Base-by-base conservation (phyloP, 1,284 basidiomycete species). In the Bjerkandera adusta region DNA sequence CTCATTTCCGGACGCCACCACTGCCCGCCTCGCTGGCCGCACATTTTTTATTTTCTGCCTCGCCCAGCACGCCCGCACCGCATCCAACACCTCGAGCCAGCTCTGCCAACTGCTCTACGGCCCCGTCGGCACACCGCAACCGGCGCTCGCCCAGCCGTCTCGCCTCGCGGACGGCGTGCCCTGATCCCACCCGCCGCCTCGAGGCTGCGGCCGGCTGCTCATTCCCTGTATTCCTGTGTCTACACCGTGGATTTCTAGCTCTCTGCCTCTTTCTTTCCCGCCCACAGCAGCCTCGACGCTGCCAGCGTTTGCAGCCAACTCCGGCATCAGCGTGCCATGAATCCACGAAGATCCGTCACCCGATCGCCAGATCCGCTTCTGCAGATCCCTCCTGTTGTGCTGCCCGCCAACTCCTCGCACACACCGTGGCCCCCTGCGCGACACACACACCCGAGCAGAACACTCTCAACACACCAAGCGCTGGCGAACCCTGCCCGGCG, bases 291-390 rank as follows among this genome's bases (percentile, higher is more conserved):
- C 40, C 18, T 29, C 34, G 16, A 12, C 24, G 15, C 13, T 21
- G 26, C 18, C 18, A 39, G 25, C 20, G 34, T n/a, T 18, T 27
- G n/a, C 39, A 27, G 24, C 38, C 47, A 33, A 21, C 34, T 32
- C 35, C 24, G 33, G 25, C 7, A 15, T 29, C 48, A 36, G 41
- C 30, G 37, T 47, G 46, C 43, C 38, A 37, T 38, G 42, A 46
- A 38, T n/a, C n/a, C n/a, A 32, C 25, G 54, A 54, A 57, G 57
- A 59, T 59, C 57, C 47, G 37, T 39, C 18, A 47, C 37, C 42
- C 57, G 57, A 59, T 59, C 55, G 49, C 36, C 26, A 56, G 54
- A 57, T 57, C 54, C 50, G 54, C 57, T 59, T 59, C 57, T 55
- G 48, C 50, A 53, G 52, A 51, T 51, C 49, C 16, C 22, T 21